phyloP scores from a whole-genome alignment of 257 asterid genomes.

The Przewalskia tangutica region DNA sequence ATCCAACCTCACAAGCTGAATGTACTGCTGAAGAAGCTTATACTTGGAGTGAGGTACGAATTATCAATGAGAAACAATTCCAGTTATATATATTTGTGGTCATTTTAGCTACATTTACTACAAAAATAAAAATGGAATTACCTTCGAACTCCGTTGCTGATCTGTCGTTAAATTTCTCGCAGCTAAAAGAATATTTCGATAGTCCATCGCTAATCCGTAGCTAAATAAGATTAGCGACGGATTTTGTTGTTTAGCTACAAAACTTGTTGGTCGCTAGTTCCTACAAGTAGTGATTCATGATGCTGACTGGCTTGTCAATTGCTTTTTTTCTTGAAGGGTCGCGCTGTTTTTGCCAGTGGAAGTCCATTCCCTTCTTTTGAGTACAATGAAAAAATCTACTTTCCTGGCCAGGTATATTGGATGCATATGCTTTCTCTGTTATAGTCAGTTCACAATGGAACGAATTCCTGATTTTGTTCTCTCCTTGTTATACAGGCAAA shows the following conservation, averaged over 20 bases:
- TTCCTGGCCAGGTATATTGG: conserved; percentile 79
- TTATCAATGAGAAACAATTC: not conserved
- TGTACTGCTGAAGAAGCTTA: conserved; percentile 99
- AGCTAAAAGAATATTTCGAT: too few relatives aligned
- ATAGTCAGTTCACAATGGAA: not conserved
- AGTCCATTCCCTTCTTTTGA: conserved; percentile 93
- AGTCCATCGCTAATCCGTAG: too few relatives aligned
- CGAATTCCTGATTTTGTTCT: not conserved
- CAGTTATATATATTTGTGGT: not conserved
- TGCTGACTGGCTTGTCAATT: not conserved
- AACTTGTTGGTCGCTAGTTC: too few relatives aligned
- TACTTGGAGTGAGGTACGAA: conserved; percentile 75
- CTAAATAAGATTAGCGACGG: too few relatives aligned
- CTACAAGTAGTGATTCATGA: not conserved
- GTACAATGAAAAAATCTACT: conserved; percentile 41
- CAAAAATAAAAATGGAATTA: too few relatives aligned
- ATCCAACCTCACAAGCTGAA: conserved; percentile 97
- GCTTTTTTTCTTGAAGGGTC: conserved; percentile 42
- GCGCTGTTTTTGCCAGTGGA: conserved; percentile 84
- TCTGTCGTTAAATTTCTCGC: too few relatives aligned
- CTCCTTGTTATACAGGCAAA: conserved; percentile 46
- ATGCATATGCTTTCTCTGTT: not conserved
- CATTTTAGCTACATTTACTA: not conserved
- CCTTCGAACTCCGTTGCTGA: too few relatives aligned
- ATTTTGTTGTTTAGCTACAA: too few relatives aligned